Base-by-base conservation (phyloP, 2,329 filamentous ascomycete genomes). In the Fusarium setosum region DNA sequence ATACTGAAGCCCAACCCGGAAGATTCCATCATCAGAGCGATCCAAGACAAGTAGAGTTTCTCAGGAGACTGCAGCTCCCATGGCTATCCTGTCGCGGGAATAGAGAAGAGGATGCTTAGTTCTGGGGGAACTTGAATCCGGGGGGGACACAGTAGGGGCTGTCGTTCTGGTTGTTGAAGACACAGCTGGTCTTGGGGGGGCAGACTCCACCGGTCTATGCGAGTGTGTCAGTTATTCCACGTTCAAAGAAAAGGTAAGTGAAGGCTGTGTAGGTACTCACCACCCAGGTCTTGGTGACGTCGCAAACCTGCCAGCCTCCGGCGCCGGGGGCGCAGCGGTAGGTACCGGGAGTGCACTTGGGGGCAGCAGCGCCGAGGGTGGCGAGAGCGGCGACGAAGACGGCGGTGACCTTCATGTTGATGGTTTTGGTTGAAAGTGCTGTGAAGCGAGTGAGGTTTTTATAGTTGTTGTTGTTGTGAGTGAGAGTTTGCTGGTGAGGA, bases 121-220 rank as follows among this genome's bases (percentile, higher is more conserved):
- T 56, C 64, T 70, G 59, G 40, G 71, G 68, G 65, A 75, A 69
- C 59, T 72, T 50, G 72, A 73, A 78, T 48, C 63, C 59, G 32
- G 74, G 68, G 12, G 75, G 75, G 7, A 80, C 73, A 50, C 78
- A 80, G 76, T 80, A 80, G 60, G 78, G 77, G 74, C 75, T 78
- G 45, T 61, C 49, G 71, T 72, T 80, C 35, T 64, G 55, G 37
- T 64, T 32, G 71, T 75, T 72, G 73, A 79, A 80, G 71, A 74
- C 73, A 72, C 78, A 80, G 34, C 65, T 34, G 15, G 76, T 78
- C 49, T 77, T 65, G 59, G 75, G 76, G 12, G 77, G 76, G 61
- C 78, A 80, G 52, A 59, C 53, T 11, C 78, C 78, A 20, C 68
- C 74, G 50, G 60, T 71, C 77, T 80, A 34, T 10, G 20, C 21